Evolutionary conservation across 805 yeast genomes (phyloP).

Genomic region (Saccharomycopsis babjevae): DNA sequence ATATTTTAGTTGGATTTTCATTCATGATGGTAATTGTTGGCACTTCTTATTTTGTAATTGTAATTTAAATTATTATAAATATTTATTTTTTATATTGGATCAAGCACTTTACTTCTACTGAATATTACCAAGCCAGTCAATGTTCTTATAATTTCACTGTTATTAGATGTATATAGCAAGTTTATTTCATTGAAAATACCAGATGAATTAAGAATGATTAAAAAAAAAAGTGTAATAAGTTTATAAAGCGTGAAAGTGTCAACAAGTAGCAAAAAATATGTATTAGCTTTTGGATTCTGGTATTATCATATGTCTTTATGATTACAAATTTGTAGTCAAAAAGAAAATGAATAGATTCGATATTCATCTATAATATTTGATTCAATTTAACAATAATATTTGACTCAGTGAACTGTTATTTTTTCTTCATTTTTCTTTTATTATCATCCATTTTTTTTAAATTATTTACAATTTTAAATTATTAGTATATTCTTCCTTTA

Average conservation of each 20-base stretch:
- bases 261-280: too few species aligned
- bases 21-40: background rate
- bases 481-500: background rate
- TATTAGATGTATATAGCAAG: background rate
- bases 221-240: background rate
- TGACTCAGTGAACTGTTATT: too few species aligned
- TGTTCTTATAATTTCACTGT: background rate
- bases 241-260: too few species aligned
- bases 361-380: too few species aligned
- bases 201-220: background rate
- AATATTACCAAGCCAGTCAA: background rate
- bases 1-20: constrained; percentile 3
- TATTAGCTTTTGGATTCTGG: too few species aligned
- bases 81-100: background rate
- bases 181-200: background rate
- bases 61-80: background rate
- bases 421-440: too few species aligned
- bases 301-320: too few species aligned
- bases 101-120: background rate
- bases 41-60: background rate
- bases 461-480: too few species aligned
- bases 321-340: background rate
- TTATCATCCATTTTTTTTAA: too few species aligned
- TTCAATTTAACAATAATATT: too few species aligned
- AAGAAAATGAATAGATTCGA: background rate